A percentile compares a stretch with the other conserved stretches of the same genome.
These are phyloP conservation scores for Yarrowia yakushimensis DNA, from an alignment of 805 yeast genomes.

Conservation along the genomic window DNA sequence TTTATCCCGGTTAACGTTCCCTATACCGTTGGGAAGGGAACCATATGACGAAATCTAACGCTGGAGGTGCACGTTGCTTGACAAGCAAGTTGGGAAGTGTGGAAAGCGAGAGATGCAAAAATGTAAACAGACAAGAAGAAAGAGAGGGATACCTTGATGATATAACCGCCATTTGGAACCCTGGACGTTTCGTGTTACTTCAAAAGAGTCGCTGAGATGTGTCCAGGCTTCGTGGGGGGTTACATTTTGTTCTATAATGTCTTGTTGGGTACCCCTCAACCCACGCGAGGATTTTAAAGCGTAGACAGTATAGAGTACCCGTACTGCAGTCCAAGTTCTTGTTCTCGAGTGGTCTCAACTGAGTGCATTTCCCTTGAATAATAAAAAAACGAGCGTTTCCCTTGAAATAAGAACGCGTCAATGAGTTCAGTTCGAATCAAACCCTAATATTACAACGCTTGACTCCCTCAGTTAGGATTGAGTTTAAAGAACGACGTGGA, in stretches of 20 bases:
- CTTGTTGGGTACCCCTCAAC: neutral
- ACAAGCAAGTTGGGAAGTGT: neutral
- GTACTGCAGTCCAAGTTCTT: too few species aligned
- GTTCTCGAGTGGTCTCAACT: too few species aligned
- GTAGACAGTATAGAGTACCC: neutral
- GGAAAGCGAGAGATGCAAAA: neutral
- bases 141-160: too few species aligned
- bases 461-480: too few species aligned
- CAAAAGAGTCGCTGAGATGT: too few species aligned
- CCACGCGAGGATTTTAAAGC: neutral
- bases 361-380: too few species aligned
- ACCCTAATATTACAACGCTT: neutral
- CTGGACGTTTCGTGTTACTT: too few species aligned
- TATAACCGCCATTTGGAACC: too few species aligned
- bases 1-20: slow-evolving; percentile 8
- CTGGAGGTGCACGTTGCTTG: slow-evolving; percentile 8
- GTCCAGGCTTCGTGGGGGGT: neutral
- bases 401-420: too few species aligned
- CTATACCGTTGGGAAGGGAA: neutral
- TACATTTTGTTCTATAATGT: too few species aligned
- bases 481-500: neutral
- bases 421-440: neutral
- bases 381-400: too few species aligned
- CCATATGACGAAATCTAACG: slow-evolving; percentile 19
- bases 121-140: neutral